Base-by-base conservation (phyloP, 805 yeast species). In the Schizosaccharomyces cryophilus region DNA sequence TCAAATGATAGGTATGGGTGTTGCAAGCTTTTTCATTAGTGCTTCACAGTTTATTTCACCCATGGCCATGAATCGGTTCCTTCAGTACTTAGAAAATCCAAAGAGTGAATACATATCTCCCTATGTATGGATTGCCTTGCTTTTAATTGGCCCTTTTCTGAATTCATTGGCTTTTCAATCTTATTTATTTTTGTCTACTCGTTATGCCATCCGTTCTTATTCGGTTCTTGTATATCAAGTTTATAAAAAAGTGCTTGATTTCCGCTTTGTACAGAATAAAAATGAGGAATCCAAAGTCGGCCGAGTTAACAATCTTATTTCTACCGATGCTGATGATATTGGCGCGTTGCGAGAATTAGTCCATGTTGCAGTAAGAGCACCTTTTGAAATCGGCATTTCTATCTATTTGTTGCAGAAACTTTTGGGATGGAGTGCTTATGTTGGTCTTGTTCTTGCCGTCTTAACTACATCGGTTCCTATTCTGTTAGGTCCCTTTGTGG, bases 251-350 rank as follows among this genome's bases (percentile, higher is more conserved):
- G 56, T 51, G 7, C n/a, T 51, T 11, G 30, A 29, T 24, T 51
- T 29, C 17, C 56, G 56, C 9, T 51, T 51, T 26, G 56, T 51
- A 2, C 56, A 29, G 9, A 51, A 51, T 17, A 29, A 21, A 15
- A 17, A 17, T 21, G 56, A 17, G 30, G 56, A 51, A 19, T 51
- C 56, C 19, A 51, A 51, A 51, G 35, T 51, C 1, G 47, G 47
- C 19, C 21, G 47, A 13, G 86, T 93, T 64, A 90, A 93, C 69
- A 93, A 93, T 69, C 77, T 90, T 66, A 90, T 90, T 75, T 79
- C 97, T 42, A 94, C 93, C 59, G 98, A 93, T 75, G 93, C 97
- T 5, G 88, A 87, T 74, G 88, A 89, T 71, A 88, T 93, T 42
- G 83, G 95, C 42, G 67, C 82, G n/a, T 9, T 35, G 11, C 47